A percentile compares a stretch with the other conserved stretches of the same genome.
Evolutionary conservation across 208 protist species (phyloP).

Genomic region (Angomonas ambiguus): DNA sequence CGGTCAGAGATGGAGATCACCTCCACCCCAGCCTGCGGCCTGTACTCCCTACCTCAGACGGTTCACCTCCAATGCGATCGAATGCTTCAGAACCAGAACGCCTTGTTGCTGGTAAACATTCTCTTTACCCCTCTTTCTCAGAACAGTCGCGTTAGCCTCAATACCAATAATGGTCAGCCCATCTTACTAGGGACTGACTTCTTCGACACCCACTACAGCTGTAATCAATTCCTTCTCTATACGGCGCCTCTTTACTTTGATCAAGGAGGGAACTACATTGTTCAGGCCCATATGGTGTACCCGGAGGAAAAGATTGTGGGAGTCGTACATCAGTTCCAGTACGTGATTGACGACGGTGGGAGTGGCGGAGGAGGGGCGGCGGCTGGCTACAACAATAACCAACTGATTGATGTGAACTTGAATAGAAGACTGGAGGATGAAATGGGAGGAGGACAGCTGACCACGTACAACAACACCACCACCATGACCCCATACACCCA

Average conservation of each 20-base stretch:
- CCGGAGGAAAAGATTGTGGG: slow-evolving; percentile 39
- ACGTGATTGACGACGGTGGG: slow-evolving; percentile 14
- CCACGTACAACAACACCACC: background rate
- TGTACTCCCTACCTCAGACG: slow-evolving; percentile 14
- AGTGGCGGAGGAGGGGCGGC: background rate
- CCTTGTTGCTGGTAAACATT: slow-evolving; percentile 35
- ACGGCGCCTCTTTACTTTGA: slow-evolving; percentile 48
- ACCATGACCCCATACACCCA: background rate
- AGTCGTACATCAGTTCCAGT: slow-evolving; percentile 62
- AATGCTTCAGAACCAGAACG: slow-evolving; percentile 10
- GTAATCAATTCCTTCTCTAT: slow-evolving; percentile 51
- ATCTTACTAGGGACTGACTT: slow-evolving; percentile 47
- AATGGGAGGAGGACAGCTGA: background rate
- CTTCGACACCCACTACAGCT: slow-evolving; percentile 23
- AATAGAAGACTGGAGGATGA: background rate
- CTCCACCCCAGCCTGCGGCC: background rate
- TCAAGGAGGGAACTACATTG: slow-evolving; percentile 45
- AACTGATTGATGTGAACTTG: slow-evolving; percentile 22
- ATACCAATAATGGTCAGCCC: slow-evolving; percentile 4
- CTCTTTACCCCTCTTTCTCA: slow-evolving; percentile 28
- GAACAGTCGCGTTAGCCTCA: background rate
- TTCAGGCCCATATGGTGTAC: slow-evolving; percentile 67
- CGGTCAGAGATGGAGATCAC: slow-evolving; percentile 10
- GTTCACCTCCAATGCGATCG: slow-evolving; percentile 18
- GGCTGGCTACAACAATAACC: background rate